Conservation (phyloP, 2,329 filamentous ascomycete species). For the Dichotomopilus funicola region DNA sequence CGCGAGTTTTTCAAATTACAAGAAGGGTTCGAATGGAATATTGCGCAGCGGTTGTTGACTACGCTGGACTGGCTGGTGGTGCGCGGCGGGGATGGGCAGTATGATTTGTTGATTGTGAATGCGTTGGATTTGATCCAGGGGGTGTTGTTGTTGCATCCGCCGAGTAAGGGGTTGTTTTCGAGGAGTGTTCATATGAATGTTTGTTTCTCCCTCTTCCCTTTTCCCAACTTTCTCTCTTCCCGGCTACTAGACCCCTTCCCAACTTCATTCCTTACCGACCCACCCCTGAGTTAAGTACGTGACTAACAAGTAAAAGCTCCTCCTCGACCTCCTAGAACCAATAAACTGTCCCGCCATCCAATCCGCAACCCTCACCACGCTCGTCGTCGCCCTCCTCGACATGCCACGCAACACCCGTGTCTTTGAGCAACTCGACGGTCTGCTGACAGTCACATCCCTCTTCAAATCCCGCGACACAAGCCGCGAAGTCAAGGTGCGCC, state of each 20-base stretch:
- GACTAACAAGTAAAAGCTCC: slow-evolving; percentile 44
- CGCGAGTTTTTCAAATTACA: slow-evolving; percentile 94
- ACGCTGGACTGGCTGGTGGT: slow-evolving; percentile 82
- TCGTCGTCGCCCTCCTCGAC: slow-evolving; percentile 83
- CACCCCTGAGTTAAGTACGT: neutral
- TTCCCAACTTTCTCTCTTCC: neutral
- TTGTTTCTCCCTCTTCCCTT: slow-evolving; percentile 26
- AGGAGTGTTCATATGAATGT: slow-evolving; percentile 94
- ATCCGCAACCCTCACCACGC: slow-evolving; percentile 78
- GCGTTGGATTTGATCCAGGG: slow-evolving; percentile 88
- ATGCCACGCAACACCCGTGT: slow-evolving; percentile 81
- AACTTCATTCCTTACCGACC: neutral
- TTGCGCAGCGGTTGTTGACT: slow-evolving; percentile 75
- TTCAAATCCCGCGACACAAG: slow-evolving; percentile 85
- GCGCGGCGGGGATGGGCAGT: slow-evolving; percentile 72
- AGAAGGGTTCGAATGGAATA: slow-evolving; percentile 97
- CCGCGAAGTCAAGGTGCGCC: slow-evolving; percentile 85
- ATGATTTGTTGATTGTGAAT: slow-evolving; percentile 81
- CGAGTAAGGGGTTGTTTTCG: slow-evolving; percentile 78
- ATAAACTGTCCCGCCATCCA: slow-evolving; percentile 90
- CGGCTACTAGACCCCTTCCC: too few species aligned
- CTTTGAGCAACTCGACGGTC: slow-evolving; percentile 86
- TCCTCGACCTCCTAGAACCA: slow-evolving; percentile 89
- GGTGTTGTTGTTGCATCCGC: slow-evolving; percentile 78
- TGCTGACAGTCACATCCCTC: slow-evolving; percentile 83